Evolutionary conservation across 179 eudicot genomes (phyloP).

Genomic region (Amaranthus tricolor): DNA sequence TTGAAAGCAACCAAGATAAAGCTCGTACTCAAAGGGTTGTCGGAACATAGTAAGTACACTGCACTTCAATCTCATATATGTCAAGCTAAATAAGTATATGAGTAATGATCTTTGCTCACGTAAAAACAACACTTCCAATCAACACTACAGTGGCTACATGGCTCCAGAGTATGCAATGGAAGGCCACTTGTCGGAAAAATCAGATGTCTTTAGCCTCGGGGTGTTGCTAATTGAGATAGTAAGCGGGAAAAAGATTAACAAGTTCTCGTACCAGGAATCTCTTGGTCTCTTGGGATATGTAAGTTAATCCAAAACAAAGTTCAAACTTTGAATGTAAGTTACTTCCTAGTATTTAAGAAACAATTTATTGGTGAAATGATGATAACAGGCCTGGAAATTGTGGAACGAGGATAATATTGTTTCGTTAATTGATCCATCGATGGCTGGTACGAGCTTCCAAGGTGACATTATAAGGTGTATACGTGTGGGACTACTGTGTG

Average conservation of each 20-base stretch:
- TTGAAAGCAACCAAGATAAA: conserved; percentile 34
- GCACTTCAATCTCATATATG: background rate
- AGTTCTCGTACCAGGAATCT: conserved; percentile 11
- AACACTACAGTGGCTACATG: background rate
- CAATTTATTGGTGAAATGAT: background rate
- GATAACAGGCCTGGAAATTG: conserved; percentile 43
- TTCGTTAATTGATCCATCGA: conserved; percentile 22
- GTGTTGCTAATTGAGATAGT: conserved; percentile 21
- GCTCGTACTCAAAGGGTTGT: conserved; percentile 42
- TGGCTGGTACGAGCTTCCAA: background rate
- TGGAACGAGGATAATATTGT: conserved; percentile 32
- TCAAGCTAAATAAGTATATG: no score
- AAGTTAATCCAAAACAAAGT: background rate
- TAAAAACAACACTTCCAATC: conserved; percentile 7
- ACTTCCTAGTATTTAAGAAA: background rate
- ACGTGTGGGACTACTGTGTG: conserved; percentile 45
- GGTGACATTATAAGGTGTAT: conserved; percentile 33
- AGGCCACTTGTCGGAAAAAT: no score
- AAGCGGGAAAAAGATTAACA: conserved; percentile 15
- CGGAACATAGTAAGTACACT: conserved; percentile 48
- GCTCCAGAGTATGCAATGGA: no score
- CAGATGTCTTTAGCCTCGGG: conserved; percentile 4
- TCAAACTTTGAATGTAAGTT: background rate
- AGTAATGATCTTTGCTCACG: background rate
- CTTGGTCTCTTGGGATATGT: conserved; percentile 26